Evolutionary conservation across 441 rosid species (phyloP).

Genomic region (Eruca vesicaria): DNA sequence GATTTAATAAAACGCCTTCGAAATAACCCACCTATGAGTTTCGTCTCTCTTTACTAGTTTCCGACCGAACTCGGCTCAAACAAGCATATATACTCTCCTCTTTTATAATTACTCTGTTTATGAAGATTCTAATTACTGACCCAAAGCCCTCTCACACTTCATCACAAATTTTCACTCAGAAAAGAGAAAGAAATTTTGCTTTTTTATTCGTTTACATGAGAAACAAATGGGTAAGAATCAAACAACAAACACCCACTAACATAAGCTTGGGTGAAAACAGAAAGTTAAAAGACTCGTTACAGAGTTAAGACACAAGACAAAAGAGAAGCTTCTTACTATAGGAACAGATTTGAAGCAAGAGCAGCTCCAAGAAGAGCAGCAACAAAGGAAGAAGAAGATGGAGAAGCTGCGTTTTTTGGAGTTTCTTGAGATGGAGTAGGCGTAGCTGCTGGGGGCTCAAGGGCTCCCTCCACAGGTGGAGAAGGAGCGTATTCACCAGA

Average conservation of each 20-base stretch:
- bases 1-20: no score
- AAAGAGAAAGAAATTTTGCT: no score
- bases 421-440: slow-evolving; percentile 47
- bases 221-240: slow-evolving; percentile 33
- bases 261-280: slow-evolving; percentile 7
- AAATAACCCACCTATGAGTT: no score
- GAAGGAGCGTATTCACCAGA: slow-evolving; percentile 43
- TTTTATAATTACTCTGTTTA: slow-evolving; percentile 5
- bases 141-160: slow-evolving; percentile 84
- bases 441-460: slow-evolving; percentile 50
- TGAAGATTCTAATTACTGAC: slow-evolving; percentile 80
- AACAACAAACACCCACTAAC: slow-evolving; percentile 28
- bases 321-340: slow-evolving; percentile 35
- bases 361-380: slow-evolving; percentile 47
- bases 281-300: neutral
- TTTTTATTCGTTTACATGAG: slow-evolving; percentile 8
- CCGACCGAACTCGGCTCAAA: no score
- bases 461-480: slow-evolving; percentile 45
- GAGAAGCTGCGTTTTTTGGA: slow-evolving; percentile 48
- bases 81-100: neutral
- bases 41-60: no score
- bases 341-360: slow-evolving; percentile 49
- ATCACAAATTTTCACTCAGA: slow-evolving; percentile 20
- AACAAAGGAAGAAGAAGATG: slow-evolving; percentile 28
- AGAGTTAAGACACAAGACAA: slow-evolving; percentile 8